Percentiles rank a stretch among this genome's conserved stretches.
phyloP scores from a whole-genome alignment of 495 filamentous ascomycete species.

The Neurospora sp. region DNA sequence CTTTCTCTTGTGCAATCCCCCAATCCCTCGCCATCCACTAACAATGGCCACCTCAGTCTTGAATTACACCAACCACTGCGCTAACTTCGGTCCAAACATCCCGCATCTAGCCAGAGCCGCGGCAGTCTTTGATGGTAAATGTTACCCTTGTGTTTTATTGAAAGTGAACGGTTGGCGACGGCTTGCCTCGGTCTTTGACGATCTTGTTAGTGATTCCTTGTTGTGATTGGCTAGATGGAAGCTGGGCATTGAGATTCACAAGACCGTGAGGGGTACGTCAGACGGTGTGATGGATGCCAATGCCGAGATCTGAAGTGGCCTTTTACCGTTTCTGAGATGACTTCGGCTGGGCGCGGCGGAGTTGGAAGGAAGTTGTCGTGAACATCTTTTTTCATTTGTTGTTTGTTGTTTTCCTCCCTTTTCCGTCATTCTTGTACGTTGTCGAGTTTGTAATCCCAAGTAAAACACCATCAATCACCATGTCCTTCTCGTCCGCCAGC shows the following conservation, averaged over 20 bases:
- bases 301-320: neutral
- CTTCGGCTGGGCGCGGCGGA: neutral
- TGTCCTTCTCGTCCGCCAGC: conserved; percentile 26
- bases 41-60: neutral
- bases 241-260: neutral
- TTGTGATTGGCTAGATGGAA: neutral
- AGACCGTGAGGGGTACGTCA: neutral
- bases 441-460: neutral
- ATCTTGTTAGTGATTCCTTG: neutral
- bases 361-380: neutral
- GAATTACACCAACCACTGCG: neutral
- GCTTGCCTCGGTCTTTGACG: neutral
- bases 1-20: neutral
- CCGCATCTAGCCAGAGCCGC: neutral
- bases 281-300: neutral
- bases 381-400: neutral
- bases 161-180: neutral
- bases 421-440: neutral
- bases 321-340: neutral
- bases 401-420: neutral
- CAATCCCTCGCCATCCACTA: neutral
- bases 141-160: neutral
- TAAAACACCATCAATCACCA: neutral
- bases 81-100: neutral
- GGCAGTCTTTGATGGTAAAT: neutral